These are phyloP conservation scores for Solanum sparsipilum DNA, from an alignment of 257 asterid genomes.

Conservation along the genomic window DNA sequence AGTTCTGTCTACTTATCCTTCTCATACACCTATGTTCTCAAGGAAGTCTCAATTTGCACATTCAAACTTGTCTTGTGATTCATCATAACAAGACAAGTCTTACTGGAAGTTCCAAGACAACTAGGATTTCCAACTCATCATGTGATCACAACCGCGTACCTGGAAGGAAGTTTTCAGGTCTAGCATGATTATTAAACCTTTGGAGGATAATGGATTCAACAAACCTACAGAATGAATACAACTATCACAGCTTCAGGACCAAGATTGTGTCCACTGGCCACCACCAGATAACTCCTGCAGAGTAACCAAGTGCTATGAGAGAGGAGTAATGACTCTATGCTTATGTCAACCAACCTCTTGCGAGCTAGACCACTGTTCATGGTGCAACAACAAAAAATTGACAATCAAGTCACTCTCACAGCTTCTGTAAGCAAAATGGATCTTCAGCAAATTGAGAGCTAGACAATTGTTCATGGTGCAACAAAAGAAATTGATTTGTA, in stretches of 20 bases:
- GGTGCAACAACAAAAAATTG: not conserved
- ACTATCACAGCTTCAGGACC: conserved; percentile 57
- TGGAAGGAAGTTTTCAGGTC: not conserved
- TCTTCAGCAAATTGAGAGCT: too few species aligned
- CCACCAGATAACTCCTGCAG: conserved; percentile 46
- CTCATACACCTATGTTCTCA: not conserved
- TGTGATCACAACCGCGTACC: conserved; percentile 48
- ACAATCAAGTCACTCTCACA: conserved; percentile 12
- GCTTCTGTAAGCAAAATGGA: not conserved
- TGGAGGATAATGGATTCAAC: not conserved
- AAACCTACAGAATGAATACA: not conserved
- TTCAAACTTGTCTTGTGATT: not conserved
- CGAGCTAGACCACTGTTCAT: conserved; percentile 73
- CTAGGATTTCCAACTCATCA: not conserved
- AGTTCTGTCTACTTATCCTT: not conserved
- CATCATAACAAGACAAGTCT: not conserved
- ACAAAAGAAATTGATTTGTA: not conserved
- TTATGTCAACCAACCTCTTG: conserved; percentile 71
- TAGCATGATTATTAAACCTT: not conserved
- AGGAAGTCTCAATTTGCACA: not conserved
- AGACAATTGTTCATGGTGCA: too few species aligned
- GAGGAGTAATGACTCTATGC: conserved; percentile 84
- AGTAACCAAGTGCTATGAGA: conserved; percentile 76
- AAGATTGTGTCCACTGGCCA: conserved; percentile 52
- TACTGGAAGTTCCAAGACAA: not conserved